Base-by-base conservation (phyloP, 371 early-diverging fungal species). In the Haplosporangium sp. region DNA sequence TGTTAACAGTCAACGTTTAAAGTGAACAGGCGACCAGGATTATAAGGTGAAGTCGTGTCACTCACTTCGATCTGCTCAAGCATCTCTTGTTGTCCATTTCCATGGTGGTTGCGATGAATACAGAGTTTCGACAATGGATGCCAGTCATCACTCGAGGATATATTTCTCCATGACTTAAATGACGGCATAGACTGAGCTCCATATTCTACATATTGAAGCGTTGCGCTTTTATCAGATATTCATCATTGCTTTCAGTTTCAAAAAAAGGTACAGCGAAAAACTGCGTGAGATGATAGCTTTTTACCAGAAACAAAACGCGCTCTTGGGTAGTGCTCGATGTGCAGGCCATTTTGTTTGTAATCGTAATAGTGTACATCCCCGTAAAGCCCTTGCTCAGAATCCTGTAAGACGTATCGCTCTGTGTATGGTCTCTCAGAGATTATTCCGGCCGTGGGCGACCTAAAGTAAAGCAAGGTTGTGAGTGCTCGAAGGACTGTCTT, bases 351-450 rank as follows among this genome's bases (percentile, higher is more conserved):
- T 61, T 77, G 63, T 55, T 72, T 77, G 63, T 77, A 77, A 55
- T 77, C 79, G 37, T 77, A 77, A 41, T 71, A 77, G 41, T 77
- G 79, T 2, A 71, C 72, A 46, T 77, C 79, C 1, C 79, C 79
- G 21, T 61, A 77, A 4, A 67, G 64, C 3, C 79, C 72, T 1
- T 61, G 42, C 53, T 77, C 79, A 7, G 53, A 47, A 0, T 67
- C 72, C 42, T 60, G 47, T 12, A 77, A 62, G 5, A 67, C 53
- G 42, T 77, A 77, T 52, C 79, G 58, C 38, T 77, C 79, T 4
- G 68, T 77, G 61, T 67, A 77, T 0, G 79, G 79, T 0, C 36
- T 8, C 23, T 38, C 53, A 0, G 72, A 77, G 8, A 77, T 64
- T 29, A 77, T 5, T 0, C 79, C 79, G 12, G 79, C 79, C 13